Conservation (phyloP, 2,329 filamentous ascomycete genomes). For the Colletotrichum viniferum region DNA sequence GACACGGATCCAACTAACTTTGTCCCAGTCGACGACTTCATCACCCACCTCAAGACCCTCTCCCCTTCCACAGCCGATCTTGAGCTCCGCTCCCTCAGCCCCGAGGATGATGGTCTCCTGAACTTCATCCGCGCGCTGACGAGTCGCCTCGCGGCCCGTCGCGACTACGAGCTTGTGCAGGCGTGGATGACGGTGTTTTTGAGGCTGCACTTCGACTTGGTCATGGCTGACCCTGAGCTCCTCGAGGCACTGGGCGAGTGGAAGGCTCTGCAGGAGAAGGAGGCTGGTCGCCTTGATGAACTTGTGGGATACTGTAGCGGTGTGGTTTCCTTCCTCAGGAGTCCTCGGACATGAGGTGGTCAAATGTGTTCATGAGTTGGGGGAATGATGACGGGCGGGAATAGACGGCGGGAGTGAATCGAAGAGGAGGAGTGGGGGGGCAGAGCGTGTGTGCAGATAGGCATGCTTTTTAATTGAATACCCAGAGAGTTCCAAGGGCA, state of each 20-base stretch:
- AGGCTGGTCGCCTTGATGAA: constrained; percentile 72
- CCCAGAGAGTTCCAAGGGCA: not conserved
- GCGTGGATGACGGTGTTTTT: constrained; percentile 98
- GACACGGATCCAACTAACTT: constrained; percentile 24
- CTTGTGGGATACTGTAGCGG: constrained; percentile 88
- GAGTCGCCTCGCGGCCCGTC: constrained; percentile 66
- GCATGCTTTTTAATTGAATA: not conserved
- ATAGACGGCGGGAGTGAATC: not conserved
- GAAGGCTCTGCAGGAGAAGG: constrained; percentile 73
- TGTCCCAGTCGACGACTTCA: constrained; percentile 63
- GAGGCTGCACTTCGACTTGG: constrained; percentile 70
- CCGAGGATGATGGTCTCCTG: constrained; percentile 71
- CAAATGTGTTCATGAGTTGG: not conserved
- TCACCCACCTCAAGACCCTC: constrained; percentile 80
- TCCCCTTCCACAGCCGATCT: constrained; percentile 87
- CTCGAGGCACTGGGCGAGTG: constrained; percentile 68
- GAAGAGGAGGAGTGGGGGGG: not conserved
- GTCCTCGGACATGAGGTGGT: constrained; percentile 51
- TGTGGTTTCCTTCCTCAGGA: constrained; percentile 81
- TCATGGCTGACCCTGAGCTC: constrained; percentile 57
- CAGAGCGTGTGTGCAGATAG: not conserved
- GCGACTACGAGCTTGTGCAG: constrained; percentile 92
- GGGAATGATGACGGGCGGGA: not conserved
- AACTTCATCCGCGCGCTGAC: constrained; percentile 85
- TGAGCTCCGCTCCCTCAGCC: constrained; percentile 80